phyloP scores from a whole-genome alignment of 768 basidiomycete genomes.

The Mycena metata region DNA sequence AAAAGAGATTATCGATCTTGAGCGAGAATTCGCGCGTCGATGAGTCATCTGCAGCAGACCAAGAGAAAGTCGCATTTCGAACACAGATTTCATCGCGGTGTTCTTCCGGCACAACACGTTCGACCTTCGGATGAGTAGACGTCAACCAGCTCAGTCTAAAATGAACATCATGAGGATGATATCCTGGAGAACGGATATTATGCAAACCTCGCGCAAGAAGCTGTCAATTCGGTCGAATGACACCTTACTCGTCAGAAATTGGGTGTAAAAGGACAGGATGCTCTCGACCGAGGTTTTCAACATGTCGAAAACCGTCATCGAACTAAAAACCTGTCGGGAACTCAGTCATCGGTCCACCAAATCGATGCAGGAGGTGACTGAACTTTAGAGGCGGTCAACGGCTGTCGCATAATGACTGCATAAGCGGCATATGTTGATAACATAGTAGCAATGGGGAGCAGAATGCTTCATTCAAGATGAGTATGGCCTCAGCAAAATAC shows the following conservation, averaged over 20 bases:
- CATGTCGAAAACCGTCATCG: conserved; percentile 72
- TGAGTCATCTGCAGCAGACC: conserved; percentile 55
- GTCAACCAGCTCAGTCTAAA: conserved; percentile 13
- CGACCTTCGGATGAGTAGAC: conserved; percentile 44
- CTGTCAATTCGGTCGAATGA: conserved; percentile 68
- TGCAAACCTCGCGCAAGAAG: conserved; percentile 53
- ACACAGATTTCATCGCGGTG: conserved; percentile 60
- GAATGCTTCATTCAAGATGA: conserved; percentile 52
- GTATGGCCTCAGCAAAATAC: neutral
- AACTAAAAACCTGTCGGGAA: conserved; percentile 53
- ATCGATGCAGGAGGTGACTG: neutral
- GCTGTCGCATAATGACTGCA: conserved; percentile 56
- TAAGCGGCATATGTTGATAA: conserved; percentile 67
- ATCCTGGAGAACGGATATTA: too few relatives aligned
- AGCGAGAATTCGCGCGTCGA: conserved; percentile 63
- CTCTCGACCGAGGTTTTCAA: conserved; percentile 65
- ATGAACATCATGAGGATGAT: conserved; percentile 45
- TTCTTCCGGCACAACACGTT: conserved; percentile 18
- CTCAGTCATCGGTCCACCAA: too few relatives aligned
- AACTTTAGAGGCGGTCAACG: conserved; percentile 55
- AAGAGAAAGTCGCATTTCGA: conserved; percentile 66
- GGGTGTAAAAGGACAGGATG: conserved; percentile 46
- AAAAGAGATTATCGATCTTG: conserved; percentile 63
- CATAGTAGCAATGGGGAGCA: conserved; percentile 76
- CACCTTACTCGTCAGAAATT: conserved; percentile 64